Percentiles rank a stretch among this genome's conserved stretches.
These are phyloP conservation scores for Talaromyces piceae DNA, from an alignment of 2,329 filamentous ascomycete genomes.

Conservation along the genomic window DNA sequence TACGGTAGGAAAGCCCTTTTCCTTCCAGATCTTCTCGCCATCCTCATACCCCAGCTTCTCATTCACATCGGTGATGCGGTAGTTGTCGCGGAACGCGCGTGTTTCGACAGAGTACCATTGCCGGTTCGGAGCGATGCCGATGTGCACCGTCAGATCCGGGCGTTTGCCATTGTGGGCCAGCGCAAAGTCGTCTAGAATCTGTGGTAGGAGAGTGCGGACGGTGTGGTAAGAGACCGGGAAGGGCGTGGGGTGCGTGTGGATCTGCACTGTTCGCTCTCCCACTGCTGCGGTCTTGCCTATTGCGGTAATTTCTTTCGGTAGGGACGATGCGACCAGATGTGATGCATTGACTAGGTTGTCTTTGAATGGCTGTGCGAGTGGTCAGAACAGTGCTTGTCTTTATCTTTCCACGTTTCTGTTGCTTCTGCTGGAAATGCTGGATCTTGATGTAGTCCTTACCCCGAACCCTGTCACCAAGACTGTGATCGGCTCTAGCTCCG, in stretches of 20 bases:
- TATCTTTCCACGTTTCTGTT: too few relatives aligned
- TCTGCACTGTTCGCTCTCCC: conserved; percentile 23
- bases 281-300: conserved; percentile 4
- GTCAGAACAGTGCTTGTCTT: too few relatives aligned
- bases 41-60: conserved; percentile 36
- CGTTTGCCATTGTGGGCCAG: conserved; percentile 31
- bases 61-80: conserved; percentile 64
- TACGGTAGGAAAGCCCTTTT: conserved; percentile 42
- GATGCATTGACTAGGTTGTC: conserved; percentile 69
- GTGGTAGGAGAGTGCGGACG: conserved; percentile 57
- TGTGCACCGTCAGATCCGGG: conserved; percentile 65
- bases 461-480: conserved; percentile 32
- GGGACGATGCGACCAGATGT: conserved; percentile 63
- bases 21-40: conserved; percentile 48
- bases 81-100: conserved; percentile 63
- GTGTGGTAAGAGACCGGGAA: conserved; percentile 64
- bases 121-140: conserved; percentile 65
- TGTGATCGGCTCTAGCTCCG: conserved; percentile 22
- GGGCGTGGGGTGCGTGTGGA: conserved; percentile 53
- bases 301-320: conserved; percentile 58
- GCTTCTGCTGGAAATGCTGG: neutral
- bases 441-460: conserved; percentile 18
- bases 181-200: conserved; percentile 48
- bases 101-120: conserved; percentile 65
- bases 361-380: conserved; percentile 61